phyloP scores from a whole-genome alignment of 768 basidiomycete genomes.

The Podaxis pistillaris region DNA sequence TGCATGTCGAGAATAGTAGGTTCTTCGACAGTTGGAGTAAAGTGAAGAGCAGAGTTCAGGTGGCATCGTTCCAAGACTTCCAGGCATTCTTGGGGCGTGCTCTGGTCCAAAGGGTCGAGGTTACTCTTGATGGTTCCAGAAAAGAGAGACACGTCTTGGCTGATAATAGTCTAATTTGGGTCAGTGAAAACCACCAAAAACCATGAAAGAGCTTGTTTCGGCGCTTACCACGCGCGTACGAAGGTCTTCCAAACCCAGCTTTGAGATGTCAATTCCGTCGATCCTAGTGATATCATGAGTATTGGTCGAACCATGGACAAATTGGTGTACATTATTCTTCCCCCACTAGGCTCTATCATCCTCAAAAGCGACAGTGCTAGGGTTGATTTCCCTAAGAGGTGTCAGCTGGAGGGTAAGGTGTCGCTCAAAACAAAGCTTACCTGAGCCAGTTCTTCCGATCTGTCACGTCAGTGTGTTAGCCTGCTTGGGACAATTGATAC shows the following conservation, averaged over 20 bases:
- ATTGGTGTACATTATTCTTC: slow-evolving; percentile 52
- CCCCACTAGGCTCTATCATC: slow-evolving; percentile 58
- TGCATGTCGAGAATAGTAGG: slow-evolving; percentile 52
- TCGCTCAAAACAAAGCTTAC: slow-evolving; percentile 26
- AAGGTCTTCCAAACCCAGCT: slow-evolving; percentile 67
- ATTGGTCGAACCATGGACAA: neutral
- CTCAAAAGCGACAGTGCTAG: slow-evolving; percentile 57
- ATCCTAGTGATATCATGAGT: slow-evolving; percentile 35
- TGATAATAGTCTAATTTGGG: slow-evolving; percentile 58
- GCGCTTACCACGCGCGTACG: slow-evolving; percentile 54
- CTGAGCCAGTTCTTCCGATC: slow-evolving; percentile 72
- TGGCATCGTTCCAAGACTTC: slow-evolving; percentile 69
- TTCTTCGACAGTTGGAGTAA: slow-evolving; percentile 29
- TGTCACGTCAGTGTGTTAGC: slow-evolving; percentile 20
- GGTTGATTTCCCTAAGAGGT: slow-evolving; percentile 49
- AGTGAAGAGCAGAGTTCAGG: slow-evolving; percentile 43
- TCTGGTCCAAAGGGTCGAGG: slow-evolving; percentile 62
- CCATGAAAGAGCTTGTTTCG: neutral
- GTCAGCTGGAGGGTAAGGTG: neutral
- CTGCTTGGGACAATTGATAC: neutral
- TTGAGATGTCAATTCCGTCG: slow-evolving; percentile 68
- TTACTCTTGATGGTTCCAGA: slow-evolving; percentile 72
- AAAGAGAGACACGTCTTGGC: slow-evolving; percentile 75
- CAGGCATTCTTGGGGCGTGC: slow-evolving; percentile 59
- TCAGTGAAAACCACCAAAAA: neutral